Evolutionary conservation across 1,139 yeast genomes (phyloP).

Genomic region (Spathaspora sp.): DNA sequence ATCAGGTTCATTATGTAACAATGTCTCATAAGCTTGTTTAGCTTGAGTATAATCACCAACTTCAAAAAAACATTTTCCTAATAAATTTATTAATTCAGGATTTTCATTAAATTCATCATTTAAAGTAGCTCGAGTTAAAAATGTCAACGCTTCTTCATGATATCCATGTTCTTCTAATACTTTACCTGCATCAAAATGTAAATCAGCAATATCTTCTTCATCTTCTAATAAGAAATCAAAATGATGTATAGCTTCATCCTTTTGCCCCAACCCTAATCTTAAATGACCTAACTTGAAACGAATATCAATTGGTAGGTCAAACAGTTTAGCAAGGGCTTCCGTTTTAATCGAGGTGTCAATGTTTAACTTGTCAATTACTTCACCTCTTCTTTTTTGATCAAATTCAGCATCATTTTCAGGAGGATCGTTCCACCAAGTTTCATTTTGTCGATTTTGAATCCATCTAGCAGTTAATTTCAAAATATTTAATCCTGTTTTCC

Average conservation of each 20-base stretch:
- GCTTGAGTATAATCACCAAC: constrained; percentile 72
- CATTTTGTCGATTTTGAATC: constrained; percentile 71
- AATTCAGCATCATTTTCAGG: constrained; percentile 75
- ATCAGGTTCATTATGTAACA: constrained; percentile 57
- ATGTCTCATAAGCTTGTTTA: constrained; percentile 56
- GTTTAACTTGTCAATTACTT: constrained; percentile 18
- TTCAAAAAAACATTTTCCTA: constrained; percentile 80
- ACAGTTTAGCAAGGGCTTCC: constrained; percentile 34
- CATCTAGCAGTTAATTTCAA: constrained; percentile 78
- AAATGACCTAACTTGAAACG: constrained; percentile 76
- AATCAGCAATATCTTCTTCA: constrained; percentile 65
- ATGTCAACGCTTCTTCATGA: constrained; percentile 70
- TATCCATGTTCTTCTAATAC: constrained; percentile 67
- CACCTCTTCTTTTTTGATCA: constrained; percentile 56
- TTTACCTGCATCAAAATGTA: constrained; percentile 74
- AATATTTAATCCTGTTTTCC: constrained; percentile 60
- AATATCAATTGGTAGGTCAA: constrained; percentile 77
- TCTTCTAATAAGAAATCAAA: constrained; percentile 61
- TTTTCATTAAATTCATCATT: constrained; percentile 29
- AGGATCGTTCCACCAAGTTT: constrained; percentile 79
- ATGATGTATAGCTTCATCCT: constrained; percentile 66
- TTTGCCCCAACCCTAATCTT: constrained; percentile 63
- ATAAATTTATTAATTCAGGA: constrained; percentile 54
- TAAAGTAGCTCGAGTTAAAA: constrained; percentile 53
- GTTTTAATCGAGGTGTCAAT: constrained; percentile 15